Evolutionary conservation across 1,284 basidiomycete genomes (phyloP).

Genomic region (Marasmius oreades): DNA sequence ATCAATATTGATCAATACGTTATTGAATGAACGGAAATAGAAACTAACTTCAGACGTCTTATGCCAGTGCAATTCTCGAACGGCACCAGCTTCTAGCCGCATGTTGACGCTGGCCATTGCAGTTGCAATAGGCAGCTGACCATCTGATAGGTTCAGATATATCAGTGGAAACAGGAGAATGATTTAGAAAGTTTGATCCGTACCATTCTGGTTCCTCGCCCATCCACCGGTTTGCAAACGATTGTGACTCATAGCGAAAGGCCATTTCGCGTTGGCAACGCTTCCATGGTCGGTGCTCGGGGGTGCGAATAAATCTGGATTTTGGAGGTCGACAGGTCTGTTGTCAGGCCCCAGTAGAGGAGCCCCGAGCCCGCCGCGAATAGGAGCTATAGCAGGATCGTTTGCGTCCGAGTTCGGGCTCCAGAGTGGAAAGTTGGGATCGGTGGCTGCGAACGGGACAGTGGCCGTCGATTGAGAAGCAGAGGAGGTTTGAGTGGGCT

Average conservation of each 20-base stretch:
- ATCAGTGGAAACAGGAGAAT: background rate
- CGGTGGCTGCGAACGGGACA: constrained; percentile 43
- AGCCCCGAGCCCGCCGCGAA: constrained; percentile 45
- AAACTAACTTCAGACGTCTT: constrained; percentile 54
- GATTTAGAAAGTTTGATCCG: constrained; percentile 10
- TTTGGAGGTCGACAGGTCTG: constrained; percentile 47
- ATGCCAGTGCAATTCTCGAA: constrained; percentile 77
- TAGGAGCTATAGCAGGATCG: constrained; percentile 25
- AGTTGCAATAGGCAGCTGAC: constrained; percentile 51
- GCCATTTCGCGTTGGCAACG: constrained; percentile 71
- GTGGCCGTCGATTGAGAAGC: constrained; percentile 27
- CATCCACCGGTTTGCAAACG: constrained; percentile 70
- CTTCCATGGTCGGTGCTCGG: constrained; percentile 65
- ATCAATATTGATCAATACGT: background rate
- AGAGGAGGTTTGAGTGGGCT: constrained; percentile 2
- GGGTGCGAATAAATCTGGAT: constrained; percentile 60
- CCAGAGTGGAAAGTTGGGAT: constrained; percentile 49
- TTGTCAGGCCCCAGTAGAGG: constrained; percentile 56
- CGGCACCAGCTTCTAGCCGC: constrained; percentile 61
- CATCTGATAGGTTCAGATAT: background rate
- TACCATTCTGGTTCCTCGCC: constrained; percentile 68
- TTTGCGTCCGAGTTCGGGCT: constrained; percentile 26
- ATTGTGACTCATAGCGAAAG: constrained; percentile 66
- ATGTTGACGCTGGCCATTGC: constrained; percentile 69
- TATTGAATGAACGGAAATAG: background rate